A percentile compares a stretch with the other conserved stretches of the same genome.
phyloP scores from a whole-genome alignment of 75 land plant species.

The Picea glauca region DNA sequence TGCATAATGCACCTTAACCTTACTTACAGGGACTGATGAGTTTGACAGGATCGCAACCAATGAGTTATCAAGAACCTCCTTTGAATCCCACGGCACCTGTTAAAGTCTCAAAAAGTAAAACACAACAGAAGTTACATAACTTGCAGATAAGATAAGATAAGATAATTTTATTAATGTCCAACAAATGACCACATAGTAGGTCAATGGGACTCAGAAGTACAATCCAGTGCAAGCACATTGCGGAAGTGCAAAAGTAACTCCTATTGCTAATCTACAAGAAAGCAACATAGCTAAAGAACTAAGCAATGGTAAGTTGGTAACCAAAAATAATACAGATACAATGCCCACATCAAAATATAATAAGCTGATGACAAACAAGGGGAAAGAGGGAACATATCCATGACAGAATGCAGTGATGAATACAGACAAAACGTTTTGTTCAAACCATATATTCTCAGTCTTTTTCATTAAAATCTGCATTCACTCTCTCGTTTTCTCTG shows the following conservation, averaged over 20 bases:
- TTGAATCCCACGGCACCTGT: conserved; percentile 83
- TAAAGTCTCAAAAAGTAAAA: neutral
- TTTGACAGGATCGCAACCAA: conserved; percentile 80
- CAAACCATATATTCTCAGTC: neutral
- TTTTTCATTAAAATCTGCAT: neutral
- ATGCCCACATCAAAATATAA: no score
- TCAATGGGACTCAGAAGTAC: no score
- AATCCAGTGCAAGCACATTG: no score
- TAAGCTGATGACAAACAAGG: no score
- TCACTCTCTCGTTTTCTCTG: neutral
- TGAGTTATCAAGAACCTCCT: conserved; percentile 78
- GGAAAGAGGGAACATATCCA: no score
- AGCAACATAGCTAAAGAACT: no score
- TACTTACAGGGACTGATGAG: conserved; percentile 66
- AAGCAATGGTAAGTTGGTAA: no score
- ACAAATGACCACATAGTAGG: neutral
- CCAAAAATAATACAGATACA: no score
- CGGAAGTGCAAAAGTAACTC: no score
- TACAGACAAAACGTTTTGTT: neutral
- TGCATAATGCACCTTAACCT: neutral
- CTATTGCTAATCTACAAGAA: no score
- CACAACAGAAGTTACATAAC: neutral
- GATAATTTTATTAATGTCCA: neutral
- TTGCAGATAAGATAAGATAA: neutral
- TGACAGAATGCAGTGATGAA: neutral